These are phyloP conservation scores for Thalassiosira hispida DNA, from an alignment of 352 stramenopile species.

Conservation along the genomic window DNA sequence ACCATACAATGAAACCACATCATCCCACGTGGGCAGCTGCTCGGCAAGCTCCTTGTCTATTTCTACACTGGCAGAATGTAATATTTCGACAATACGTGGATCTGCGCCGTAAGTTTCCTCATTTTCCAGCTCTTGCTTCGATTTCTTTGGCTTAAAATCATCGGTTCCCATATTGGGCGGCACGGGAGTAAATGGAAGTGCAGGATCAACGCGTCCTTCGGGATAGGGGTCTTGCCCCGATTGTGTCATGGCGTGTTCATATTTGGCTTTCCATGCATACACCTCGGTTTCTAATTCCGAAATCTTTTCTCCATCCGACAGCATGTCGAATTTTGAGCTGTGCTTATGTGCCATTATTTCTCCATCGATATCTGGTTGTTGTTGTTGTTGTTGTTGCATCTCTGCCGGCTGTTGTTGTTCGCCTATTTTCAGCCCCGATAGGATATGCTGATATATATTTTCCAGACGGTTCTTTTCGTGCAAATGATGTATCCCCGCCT, in stretches of 20 bases:
- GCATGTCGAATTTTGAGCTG: not conserved
- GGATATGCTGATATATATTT: constrained; percentile 12
- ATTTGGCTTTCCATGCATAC: constrained; percentile 22
- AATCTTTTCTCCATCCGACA: constrained; percentile 30
- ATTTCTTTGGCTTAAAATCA: constrained; percentile 7
- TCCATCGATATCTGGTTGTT: too few relatives aligned
- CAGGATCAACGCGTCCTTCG: not conserved
- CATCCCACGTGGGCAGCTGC: constrained; percentile 63
- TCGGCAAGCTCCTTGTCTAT: constrained; percentile 47
- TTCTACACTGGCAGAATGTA: constrained; percentile 39
- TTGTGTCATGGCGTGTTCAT: constrained; percentile 29
- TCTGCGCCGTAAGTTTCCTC: constrained; percentile 28
- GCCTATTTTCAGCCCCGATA: not conserved
- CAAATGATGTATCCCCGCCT: constrained; percentile 34
- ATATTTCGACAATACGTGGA: constrained; percentile 46
- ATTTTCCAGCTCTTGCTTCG: not conserved
- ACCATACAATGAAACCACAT: constrained; percentile 71
- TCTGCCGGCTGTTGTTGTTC: not conserved
- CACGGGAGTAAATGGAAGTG: constrained; percentile 14
- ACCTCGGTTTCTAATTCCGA: constrained; percentile 37
- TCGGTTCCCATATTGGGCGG: constrained; percentile 16
- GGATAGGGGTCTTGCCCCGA: constrained; percentile 14
- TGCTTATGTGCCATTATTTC: too few relatives aligned
- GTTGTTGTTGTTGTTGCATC: not conserved
- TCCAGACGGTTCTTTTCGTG: constrained; percentile 16